A percentile compares a stretch with the other conserved stretches of the same genome.
phyloP scores from a whole-genome alignment of 2,329 filamentous ascomycete species.

The Ilyonectria sp. region DNA sequence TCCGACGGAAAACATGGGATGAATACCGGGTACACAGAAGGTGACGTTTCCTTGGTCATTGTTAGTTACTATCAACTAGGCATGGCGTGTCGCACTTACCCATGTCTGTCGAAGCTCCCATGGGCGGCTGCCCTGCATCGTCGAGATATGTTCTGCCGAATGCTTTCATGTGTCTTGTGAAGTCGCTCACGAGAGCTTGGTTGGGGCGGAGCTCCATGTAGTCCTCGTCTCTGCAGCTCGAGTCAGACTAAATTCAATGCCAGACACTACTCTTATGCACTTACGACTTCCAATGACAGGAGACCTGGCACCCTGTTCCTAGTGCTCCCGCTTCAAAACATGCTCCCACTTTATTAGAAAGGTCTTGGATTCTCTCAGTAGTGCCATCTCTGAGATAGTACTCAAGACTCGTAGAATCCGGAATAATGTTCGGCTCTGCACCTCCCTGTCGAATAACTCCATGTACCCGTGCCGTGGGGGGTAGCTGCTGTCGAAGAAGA shows the following conservation, averaged over 20 bases:
- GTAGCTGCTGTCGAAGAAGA: conserved; percentile 69
- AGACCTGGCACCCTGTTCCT: conserved; percentile 63
- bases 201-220: conserved; percentile 43
- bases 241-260: conserved; percentile 14
- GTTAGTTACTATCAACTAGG: background rate
- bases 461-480: conserved; percentile 65
- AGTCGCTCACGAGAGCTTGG: conserved; percentile 25
- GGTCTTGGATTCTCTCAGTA: conserved; percentile 54
- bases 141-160: conserved; percentile 35
- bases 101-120: conserved; percentile 46
- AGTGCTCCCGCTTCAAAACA: conserved; percentile 58
- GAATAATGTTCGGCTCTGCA: conserved; percentile 69
- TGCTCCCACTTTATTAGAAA: conserved; percentile 52
- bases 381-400: conserved; percentile 48
- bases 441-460: conserved; percentile 69
- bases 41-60: conserved; percentile 40
- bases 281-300: conserved; percentile 50
- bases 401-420: conserved; percentile 61
- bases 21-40: conserved; percentile 40
- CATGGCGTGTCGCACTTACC: conserved; percentile 13
- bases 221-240: conserved; percentile 31
- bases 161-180: conserved; percentile 41
- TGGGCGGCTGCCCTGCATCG: conserved; percentile 31
- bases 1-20: conserved; percentile 43
- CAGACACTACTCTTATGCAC: background rate